Conservation (phyloP, 805 yeast genomes). For the Starmerella powellii region DNA sequence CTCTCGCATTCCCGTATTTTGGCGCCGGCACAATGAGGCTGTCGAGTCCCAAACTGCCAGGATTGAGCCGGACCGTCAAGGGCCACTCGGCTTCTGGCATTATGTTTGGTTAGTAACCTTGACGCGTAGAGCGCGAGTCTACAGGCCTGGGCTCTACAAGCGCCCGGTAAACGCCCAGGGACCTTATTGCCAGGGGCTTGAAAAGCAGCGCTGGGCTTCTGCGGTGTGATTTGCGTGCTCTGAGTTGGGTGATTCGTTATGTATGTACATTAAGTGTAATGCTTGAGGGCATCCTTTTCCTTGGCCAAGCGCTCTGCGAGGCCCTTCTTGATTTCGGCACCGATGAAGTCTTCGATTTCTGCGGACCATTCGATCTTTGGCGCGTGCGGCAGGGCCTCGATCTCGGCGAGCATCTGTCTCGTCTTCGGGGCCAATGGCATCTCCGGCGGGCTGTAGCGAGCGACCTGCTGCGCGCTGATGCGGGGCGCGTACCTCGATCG, state of each 20-base stretch:
- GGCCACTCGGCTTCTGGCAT: conserved; percentile 6
- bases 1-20: background rate
- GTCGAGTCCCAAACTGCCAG: background rate
- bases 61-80: conserved; percentile 2
- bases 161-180: no score
- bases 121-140: no score
- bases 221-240: no score
- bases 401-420: conserved; percentile 30
- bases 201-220: no score
- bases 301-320: conserved; percentile 13
- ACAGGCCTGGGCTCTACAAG: no score
- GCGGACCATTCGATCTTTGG: conserved; percentile 35
- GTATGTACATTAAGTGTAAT: conserved; percentile 12
- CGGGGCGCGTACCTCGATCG: conserved; percentile 38
- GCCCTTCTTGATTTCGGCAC: conserved; percentile 28
- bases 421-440: conserved; percentile 61
- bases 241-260: background rate
- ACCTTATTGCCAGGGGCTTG: no score
- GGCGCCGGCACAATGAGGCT: background rate
- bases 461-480: conserved; percentile 50
- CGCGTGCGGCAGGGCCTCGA: conserved; percentile 25
- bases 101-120: background rate
- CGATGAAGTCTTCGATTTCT: conserved; percentile 46
- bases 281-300: conserved; percentile 16
- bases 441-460: conserved; percentile 51